Evolutionary conservation across 768 basidiomycete species (phyloP), one percentile per base, ranked within the genome.

Genomic region (Harrya chromipes): DNA sequence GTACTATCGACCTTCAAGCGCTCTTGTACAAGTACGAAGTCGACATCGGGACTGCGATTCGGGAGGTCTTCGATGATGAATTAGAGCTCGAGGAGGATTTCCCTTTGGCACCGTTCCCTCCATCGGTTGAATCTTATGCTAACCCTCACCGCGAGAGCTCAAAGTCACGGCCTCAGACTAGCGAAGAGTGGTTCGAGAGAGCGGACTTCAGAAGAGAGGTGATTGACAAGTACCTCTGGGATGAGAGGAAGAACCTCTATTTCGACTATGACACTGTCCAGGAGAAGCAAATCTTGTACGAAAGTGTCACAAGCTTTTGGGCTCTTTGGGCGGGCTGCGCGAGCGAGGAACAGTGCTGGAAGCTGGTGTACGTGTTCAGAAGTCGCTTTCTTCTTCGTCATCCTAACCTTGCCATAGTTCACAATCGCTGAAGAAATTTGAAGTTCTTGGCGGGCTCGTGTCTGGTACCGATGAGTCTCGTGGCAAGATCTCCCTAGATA

Each of bases 1-100:
- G 86, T 6, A 99, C 95, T 8, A 89, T 98, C 65, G 95, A 99
- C 67, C 74, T 99, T 56, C 94, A 97, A 73, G 83, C 94, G 41
- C 75, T 99, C 63, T 74, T 99, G 40, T 99, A 95, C 82, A 99
- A 99, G 77, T 98, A 97, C 60, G 95, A 99, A 69, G 81, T 93
- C 52, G 95, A 99, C 64, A 98, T 99, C 53, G 97, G 92, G n/a
- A 94, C 92, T 10, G 93, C 94, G 21, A 97, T 99, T 63, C 82
- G 86, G 49, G 93, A 97, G 66, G 85, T 97, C 52, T 98, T 98
- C 60, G 90, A 89, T 60, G 94, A 94, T 64, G 82, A 90, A 67
- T 74, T 99, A 45, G 89, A 94, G 45, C 70, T 99, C 46, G 92
- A 94, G 45, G 92, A 97, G 59, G 91, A 94, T 50, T 99, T 97